Evolutionary conservation across 2,329 filamentous ascomycete genomes (phyloP).

Genomic region (Aspergillus hiratsukae): DNA sequence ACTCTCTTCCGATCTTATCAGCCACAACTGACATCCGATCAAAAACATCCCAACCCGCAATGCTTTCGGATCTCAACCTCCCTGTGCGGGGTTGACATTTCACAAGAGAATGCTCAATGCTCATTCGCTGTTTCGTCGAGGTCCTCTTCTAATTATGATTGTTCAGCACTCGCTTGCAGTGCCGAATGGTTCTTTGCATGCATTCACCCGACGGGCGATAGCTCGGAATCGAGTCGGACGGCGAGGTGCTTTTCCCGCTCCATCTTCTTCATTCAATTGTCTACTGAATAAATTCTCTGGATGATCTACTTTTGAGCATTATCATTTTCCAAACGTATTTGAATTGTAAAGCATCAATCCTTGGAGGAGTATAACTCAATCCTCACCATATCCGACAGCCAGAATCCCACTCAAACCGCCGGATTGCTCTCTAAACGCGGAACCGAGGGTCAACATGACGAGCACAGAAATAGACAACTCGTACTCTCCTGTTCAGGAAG

Average conservation of each 20-base stretch:
- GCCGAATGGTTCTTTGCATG: neutral
- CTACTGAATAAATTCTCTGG: neutral
- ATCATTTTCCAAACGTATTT: neutral
- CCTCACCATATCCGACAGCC: neutral
- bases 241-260: neutral
- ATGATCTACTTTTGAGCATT: neutral
- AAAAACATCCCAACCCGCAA: slow-evolving; percentile 1
- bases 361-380: neutral
- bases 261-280: neutral
- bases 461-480: slow-evolving; percentile 7
- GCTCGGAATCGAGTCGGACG: slow-evolving; percentile 13
- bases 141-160: neutral
- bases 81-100: slow-evolving; percentile 5
- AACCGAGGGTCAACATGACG: slow-evolving; percentile 11
- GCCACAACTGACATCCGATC: slow-evolving; percentile 10
- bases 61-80: slow-evolving; percentile 4
- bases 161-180: neutral
- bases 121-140: neutral
- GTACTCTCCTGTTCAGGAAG: slow-evolving; percentile 35
- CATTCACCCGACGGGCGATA: slow-evolving; percentile 12
- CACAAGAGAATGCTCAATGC: neutral
- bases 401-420: neutral
- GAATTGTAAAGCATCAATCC: neutral
- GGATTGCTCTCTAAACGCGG: neutral
- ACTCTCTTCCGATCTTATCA: slow-evolving; percentile 16